Evolutionary conservation across 805 yeast species (phyloP), one percentile per base, ranked within the genome.

Genomic region (Lachancea thermotolerans): DNA sequence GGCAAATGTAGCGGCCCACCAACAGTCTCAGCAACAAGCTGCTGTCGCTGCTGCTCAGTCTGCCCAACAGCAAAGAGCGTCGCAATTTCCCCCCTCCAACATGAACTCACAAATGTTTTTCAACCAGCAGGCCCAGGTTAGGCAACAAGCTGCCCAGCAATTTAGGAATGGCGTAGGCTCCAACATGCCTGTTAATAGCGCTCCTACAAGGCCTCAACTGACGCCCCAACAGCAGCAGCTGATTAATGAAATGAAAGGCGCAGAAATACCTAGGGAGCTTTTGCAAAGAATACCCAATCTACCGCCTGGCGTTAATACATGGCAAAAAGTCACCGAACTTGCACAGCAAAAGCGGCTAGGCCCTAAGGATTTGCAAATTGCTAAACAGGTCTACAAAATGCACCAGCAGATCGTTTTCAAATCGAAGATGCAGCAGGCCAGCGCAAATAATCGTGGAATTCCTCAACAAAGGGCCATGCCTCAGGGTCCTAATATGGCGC

Each of bases 301-400:
- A 30, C 96, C 96, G 0, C 81, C 82, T 11, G 82, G 80, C 41
- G 81, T 81, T 27, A 81, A 76, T 53, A 85, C 95, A 6, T 89
- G 96, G 96, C 77, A 79, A 17, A 85, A 81, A 58, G 78, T 87
- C 27, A 78, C 81, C 62, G 82, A 81, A 35, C 73, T 81, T 53
- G 64, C 79, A 37, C 75, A 78, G 51, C 73, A 76, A 50, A 79
- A 78, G 48, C 69, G 77, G 48, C 65, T 85, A 34, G 78, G 85
- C 1, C 74, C 76, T 6, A 74, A 78, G 30, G 76, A 75, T 25
- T 66, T 82, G 68, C 76, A 76, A 12, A 62, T 75, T 18, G 78
- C 85, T 37, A 81, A 78, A 59, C 82, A 78, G 47, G 78, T 83
- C 8, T 87, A 87, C 61, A 73, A 76, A 39, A 68, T 82, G 41